These are phyloP conservation scores for Globisporangium paroecandrum DNA, from an alignment of 352 stramenopile species.

Conservation along the genomic window DNA sequence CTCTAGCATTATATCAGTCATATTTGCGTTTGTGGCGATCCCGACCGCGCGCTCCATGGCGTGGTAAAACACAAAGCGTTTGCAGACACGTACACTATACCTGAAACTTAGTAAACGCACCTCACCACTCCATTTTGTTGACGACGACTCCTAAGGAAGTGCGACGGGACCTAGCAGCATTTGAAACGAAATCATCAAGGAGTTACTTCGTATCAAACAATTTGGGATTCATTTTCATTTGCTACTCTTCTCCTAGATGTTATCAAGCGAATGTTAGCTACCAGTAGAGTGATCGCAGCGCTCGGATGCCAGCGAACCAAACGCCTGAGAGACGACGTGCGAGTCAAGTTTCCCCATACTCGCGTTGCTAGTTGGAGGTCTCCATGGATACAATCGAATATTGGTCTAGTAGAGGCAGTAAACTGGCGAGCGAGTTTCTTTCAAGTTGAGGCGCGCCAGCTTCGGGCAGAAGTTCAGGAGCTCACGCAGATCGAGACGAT, in stretches of 20 bases:
- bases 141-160: too few relatives aligned
- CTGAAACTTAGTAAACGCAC: too few relatives aligned
- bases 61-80: neutral
- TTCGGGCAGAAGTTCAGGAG: neutral
- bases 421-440: neutral
- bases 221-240: neutral
- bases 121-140: too few relatives aligned
- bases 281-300: neutral
- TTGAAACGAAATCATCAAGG: neutral
- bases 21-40: conserved; percentile 14
- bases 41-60: neutral
- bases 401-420: neutral
- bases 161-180: neutral
- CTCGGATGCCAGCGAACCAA: neutral
- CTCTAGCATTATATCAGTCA: conserved; percentile 1
- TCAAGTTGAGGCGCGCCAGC: neutral
- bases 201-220: neutral
- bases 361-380: neutral
- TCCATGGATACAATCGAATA: neutral
- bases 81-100: neutral
- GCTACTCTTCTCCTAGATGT: neutral
- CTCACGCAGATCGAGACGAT: neutral
- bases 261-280: neutral
- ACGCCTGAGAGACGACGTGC: neutral
- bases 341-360: neutral